phyloP scores from a whole-genome alignment of 1,284 basidiomycete genomes.

The Serendipita sp. region DNA sequence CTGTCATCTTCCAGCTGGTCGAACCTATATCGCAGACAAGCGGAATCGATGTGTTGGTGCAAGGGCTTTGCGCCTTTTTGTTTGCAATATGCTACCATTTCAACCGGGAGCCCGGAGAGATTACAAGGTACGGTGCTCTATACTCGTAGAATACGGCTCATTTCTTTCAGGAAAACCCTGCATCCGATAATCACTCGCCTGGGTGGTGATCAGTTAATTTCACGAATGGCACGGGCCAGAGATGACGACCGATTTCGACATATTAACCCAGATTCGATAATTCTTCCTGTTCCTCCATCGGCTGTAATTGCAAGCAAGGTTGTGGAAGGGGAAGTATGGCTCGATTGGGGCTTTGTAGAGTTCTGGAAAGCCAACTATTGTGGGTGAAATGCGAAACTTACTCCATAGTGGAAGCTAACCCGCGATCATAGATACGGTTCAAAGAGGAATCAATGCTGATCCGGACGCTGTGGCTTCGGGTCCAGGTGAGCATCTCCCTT shows the following conservation, averaged over 20 bases:
- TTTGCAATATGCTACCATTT: conserved; percentile 92
- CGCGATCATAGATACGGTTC: conserved; percentile 41
- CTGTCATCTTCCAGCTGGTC: conserved; percentile 44
- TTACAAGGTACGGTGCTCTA: conserved; percentile 48
- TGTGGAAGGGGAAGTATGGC: conserved; percentile 83
- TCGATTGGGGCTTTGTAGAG: conserved; percentile 97
- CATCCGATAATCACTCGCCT: conserved; percentile 75
- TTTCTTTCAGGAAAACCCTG: conserved; percentile 48
- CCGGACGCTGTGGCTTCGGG: conserved; percentile 46
- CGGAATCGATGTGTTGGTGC: conserved; percentile 76
- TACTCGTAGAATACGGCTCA: neutral
- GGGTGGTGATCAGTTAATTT: conserved; percentile 79
- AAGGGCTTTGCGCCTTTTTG: conserved; percentile 83
- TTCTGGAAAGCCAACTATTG: conserved; percentile 98
- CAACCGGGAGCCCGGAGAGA: conserved; percentile 73
- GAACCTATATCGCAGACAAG: conserved; percentile 87
- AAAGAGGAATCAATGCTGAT: conserved; percentile 49
- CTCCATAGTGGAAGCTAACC: neutral
- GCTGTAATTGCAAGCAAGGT: conserved; percentile 22
- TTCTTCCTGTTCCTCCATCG: conserved; percentile 33
- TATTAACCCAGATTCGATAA: conserved; percentile 67
- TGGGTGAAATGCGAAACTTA: conserved; percentile 27
- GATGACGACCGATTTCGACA: conserved; percentile 87
- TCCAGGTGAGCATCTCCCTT: conserved; percentile 29
- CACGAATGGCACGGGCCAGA: conserved; percentile 72